A percentile compares a stretch with the other conserved stretches of the same genome.
Evolutionary conservation across 2,329 filamentous ascomycete genomes (phyloP).

Genomic region (Pseudogymnoascus sp.): DNA sequence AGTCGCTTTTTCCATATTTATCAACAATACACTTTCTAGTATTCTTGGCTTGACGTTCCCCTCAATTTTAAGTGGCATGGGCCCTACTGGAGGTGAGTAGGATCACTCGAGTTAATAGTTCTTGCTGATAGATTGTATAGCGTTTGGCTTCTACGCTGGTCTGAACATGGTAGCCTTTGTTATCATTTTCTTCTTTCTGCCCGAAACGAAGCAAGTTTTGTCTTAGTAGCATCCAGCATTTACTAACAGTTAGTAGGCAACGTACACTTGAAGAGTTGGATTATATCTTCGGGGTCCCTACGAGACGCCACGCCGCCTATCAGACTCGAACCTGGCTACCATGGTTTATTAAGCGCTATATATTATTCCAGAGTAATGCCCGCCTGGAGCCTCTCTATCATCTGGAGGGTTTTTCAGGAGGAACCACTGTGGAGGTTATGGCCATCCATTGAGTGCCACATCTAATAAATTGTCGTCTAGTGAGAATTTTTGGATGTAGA

Average conservation of each 20-base stretch:
- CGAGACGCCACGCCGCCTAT: slow-evolving; percentile 25
- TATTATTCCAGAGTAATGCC: slow-evolving; percentile 43
- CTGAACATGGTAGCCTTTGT: slow-evolving; percentile 53
- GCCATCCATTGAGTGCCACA: neutral
- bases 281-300: slow-evolving; percentile 50
- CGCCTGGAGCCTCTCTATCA: slow-evolving; percentile 42
- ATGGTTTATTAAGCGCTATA: slow-evolving; percentile 51
- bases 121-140: slow-evolving; percentile 32
- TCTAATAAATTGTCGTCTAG: neutral
- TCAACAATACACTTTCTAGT: slow-evolving; percentile 27
- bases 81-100: slow-evolving; percentile 21
- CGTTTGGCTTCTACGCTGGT: slow-evolving; percentile 53
- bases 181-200: slow-evolving; percentile 56
- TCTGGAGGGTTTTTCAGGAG: slow-evolving; percentile 27
- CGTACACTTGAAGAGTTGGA: slow-evolving; percentile 52
- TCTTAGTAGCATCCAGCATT: neutral
- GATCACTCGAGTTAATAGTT: slow-evolving; percentile 31
- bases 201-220: slow-evolving; percentile 40
- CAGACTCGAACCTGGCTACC: slow-evolving; percentile 47
- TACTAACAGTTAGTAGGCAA: slow-evolving; percentile 26
- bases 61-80: slow-evolving; percentile 36
- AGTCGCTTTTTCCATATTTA: slow-evolving; percentile 26
- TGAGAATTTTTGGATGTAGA: neutral
- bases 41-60: slow-evolving; percentile 35
- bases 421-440: neutral